phyloP scores from a whole-genome alignment of 2,329 filamentous ascomycete genomes.

The Xylariaceae sp. region DNA sequence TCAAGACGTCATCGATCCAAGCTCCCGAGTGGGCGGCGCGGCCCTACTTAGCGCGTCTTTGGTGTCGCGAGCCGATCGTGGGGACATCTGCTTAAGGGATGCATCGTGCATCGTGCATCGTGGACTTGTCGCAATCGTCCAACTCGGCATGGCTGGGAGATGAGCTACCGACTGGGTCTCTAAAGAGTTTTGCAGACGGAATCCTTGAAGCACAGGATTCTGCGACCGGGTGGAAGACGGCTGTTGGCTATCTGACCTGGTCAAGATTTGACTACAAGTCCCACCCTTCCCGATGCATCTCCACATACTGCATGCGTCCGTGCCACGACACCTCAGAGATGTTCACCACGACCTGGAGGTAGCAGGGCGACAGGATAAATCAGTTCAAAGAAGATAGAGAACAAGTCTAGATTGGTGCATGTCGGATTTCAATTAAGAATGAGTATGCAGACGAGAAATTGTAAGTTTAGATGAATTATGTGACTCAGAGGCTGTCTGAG shows the following conservation, averaged over 20 bases:
- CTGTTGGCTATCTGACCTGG: not conserved
- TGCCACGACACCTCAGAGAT: too few relatives aligned
- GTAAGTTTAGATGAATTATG: too few relatives aligned
- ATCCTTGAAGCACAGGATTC: not conserved
- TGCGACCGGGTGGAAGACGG: not conserved
- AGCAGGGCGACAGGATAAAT: too few relatives aligned
- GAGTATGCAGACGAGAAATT: too few relatives aligned
- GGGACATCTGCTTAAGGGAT: not conserved
- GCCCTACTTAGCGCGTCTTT: not conserved
- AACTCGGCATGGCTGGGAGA: not conserved
- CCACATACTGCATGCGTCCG: too few relatives aligned
- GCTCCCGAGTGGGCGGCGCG: not conserved
- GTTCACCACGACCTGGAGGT: too few relatives aligned
- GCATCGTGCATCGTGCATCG: not conserved
- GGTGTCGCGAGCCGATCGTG: not conserved
- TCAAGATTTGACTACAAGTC: too few relatives aligned
- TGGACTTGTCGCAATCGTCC: not conserved
- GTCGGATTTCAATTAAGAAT: too few relatives aligned
- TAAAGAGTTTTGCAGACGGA: not conserved
- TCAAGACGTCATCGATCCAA: slow-evolving; percentile 17
- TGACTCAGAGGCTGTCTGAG: too few relatives aligned
- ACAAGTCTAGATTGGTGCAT: too few relatives aligned
- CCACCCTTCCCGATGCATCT: too few relatives aligned
- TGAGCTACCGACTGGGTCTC: not conserved
- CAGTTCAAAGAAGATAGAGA: too few relatives aligned